Base-by-base conservation (phyloP, 2,329 filamentous ascomycete species). In the Scedosporium dehoogii region DNA sequence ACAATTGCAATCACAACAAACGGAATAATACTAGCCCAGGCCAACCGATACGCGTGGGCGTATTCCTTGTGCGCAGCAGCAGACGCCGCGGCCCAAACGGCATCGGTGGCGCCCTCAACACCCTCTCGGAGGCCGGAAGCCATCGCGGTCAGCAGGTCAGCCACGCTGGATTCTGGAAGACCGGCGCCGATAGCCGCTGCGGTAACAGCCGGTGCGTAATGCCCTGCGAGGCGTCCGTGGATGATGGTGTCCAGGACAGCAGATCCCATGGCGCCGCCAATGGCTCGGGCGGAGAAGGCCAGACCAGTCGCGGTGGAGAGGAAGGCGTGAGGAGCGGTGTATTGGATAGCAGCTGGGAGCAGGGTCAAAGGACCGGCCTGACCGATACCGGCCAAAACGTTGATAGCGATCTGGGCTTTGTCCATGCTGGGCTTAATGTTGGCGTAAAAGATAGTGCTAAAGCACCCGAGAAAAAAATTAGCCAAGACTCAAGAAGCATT, bases 231-330 rank as follows among this genome's bases (percentile, higher is more conserved):
- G 18, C 76, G 76, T n/a, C 76, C 75, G 65, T 81, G 79, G 66
- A 81, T 78, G 63, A 83, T 81, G 16, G 79, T 78, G 65, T 81
- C 73, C 1, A 83, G 70, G 3, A 81, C 79, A 1, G 80, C 79
- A 1, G 78, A 80, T 0, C 80, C 80, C 61, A 82, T 81, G 0
- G 80, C 79, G 18, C 80, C 80, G 23, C 80, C 80, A 16, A 83
- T 77, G 33, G 80, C 80, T 29, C 80, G 74, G 3, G 79, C 79
- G 0, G 79, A 81, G 67, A 82, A 82, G 3, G 78, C 79, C 0
- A 83, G 74, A 0, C 80, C 80, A 0, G 80, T 82, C 0, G 80
- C 80, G 0, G 80, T 82, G 0, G 79, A 81, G 14, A 82, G 74
- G 66, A 76, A 81, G 3, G 76, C 76, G 64, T 82, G 80, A 2